Evolutionary conservation across 257 asterid genomes (phyloP), one percentile per base, ranked within the genome.

Genomic region (Solanum ossicruentum): DNA sequence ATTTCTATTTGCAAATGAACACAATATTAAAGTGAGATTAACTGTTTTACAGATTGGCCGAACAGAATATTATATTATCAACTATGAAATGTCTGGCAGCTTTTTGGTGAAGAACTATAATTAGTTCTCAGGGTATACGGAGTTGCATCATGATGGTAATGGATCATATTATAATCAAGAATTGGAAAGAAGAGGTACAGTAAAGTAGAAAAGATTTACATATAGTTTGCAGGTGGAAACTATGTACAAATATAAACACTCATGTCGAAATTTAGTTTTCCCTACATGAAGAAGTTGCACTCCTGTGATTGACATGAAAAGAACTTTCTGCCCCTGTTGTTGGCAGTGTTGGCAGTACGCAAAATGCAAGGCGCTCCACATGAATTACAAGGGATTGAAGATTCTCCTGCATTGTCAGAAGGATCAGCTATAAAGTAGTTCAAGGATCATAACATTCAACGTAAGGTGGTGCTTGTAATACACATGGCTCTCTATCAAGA

Each of bases 261-360:
- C 39, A 71, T 75, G 65, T 66, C 8, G 65, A 81, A 86, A 18
- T 81, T 81, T 84, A 88, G 82, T 26, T 87, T 79, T 78, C 89
- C 98, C 13, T 93, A 96, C 99, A 91, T 93, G 84, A 95, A 96
- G 88, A 95, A 95, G 92, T 93, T 91, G 94, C 99, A 96, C 71
- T 90, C 93, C 83, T 90, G 94, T 60, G 91, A 88, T 86, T 87
- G 94, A 84, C 99, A 96, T 75, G 99, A 95, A 88, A 90, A 96
- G 90, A 96, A 96, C 91, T 93, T 93, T 86, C 98, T 93, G 87
- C 99, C 99, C 89, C 97, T 91, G 85, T 96, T 96, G 75, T 89
- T 94, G 15, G 91, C 85, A 83, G 99, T 95, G 85, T 92, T 93
- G 86, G 99, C 98, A 61, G 98, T 93, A 82, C 95, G 93, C 91